Evolutionary conservation across 306 rosid genomes (phyloP), one percentile per base, ranked within the genome.

Genomic region (Psophocarpus tetragonolobus): DNA sequence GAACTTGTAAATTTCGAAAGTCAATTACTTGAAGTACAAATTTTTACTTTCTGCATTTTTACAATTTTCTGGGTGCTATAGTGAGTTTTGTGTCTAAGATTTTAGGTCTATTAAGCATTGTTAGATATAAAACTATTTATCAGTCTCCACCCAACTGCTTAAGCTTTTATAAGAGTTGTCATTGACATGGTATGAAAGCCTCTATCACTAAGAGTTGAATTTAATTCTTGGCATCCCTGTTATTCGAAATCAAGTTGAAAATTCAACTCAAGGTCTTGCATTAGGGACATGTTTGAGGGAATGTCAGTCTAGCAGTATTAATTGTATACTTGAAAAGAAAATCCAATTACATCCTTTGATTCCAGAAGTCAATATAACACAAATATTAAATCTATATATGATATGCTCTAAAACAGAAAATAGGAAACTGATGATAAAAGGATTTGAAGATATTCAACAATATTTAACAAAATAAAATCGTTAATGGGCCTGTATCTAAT

Each of bases 11-110:
- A 69, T 75, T 13, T 13, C 14, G 39, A 47, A 81, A 45, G 32
- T 38, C 18, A 35, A 33, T 21, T 4, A 48, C 73, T 81, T 75
- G 74, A 24, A 6, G 6, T 23, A 35, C 21, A 17, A 36, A 5
- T 27, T 56, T 32, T 20, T 6, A 67, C 36, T 56, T 74, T 67
- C 15, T 56, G 75, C 64, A 74, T 60, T 68, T 73, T 68, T 56
- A 11, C 23, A 72, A 39, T 58, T 68, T 51, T 23, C 35, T 50
- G 73, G 30, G 18, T 72, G 24, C 35, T 61, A 30, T 13, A 39
- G 64, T 35, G 65, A 30, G 38, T 65, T 26, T 50, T 80, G 24
- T 64, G 20, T 41, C n/a, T n/a, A n/a, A n/a, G n/a, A n/a, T n/a
- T n/a, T n/a, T n/a, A n/a, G n/a, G n/a, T n/a, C n/a, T n/a, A n/a